Conservation (phyloP, 345 rosid genomes). For the Geranium brycei region DNA sequence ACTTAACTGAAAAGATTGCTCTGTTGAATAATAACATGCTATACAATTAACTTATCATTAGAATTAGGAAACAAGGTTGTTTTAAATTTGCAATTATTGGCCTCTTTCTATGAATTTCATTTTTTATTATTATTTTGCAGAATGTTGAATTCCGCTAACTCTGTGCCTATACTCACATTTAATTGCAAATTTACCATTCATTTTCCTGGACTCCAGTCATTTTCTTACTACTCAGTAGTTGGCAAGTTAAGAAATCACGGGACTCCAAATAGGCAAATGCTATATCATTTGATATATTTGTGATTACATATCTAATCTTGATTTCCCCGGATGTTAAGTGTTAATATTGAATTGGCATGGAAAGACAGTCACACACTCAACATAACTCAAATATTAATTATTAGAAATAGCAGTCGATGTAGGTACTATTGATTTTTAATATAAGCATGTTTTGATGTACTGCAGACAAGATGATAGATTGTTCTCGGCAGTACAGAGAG, state of each 20-base stretch:
- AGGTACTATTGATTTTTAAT: not conserved
- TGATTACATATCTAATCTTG: not conserved
- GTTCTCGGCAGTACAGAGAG: slow-evolving; percentile 22
- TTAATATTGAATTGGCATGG: not conserved
- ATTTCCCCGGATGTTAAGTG: not conserved
- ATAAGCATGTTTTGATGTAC: slow-evolving; percentile 6
- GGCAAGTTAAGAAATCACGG: not conserved
- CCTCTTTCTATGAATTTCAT: too few species aligned
- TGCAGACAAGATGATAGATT: slow-evolving; percentile 36
- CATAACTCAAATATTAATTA: not conserved
- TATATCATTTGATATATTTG: not conserved
- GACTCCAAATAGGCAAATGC: not conserved
- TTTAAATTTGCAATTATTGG: not conserved
- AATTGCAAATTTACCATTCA: not conserved
- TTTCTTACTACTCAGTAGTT: too few species aligned
- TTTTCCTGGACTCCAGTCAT: too few species aligned
- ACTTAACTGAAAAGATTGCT: not conserved
- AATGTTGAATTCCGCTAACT: not conserved
- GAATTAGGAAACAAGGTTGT: not conserved
- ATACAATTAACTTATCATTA: too few species aligned
- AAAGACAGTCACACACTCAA: not conserved
- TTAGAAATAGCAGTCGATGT: not conserved
- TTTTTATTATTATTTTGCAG: not conserved
- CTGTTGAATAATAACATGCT: not conserved
- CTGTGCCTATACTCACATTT: not conserved